Evolutionary conservation across 768 basidiomycete genomes (phyloP), one percentile per base, ranked within the genome.

Genomic region (Leccinum subgranulosum): DNA sequence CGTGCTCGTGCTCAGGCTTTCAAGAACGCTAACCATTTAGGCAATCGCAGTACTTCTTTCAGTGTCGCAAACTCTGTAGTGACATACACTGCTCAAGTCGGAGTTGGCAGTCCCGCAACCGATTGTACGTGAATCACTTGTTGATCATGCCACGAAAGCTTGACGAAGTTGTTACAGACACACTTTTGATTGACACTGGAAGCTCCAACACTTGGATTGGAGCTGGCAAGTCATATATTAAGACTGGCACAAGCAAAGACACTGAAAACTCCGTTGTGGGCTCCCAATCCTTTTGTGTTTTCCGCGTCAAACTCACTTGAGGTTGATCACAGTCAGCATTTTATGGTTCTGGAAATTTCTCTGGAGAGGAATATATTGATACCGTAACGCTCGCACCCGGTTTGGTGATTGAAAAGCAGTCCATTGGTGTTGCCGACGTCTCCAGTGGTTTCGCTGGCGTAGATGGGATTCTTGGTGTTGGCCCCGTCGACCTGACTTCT

Each of bases 401-500:
- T 4, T 34, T 58, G 51, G 48, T 55, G 12, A 51, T 62, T n/a
- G 8, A 29, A 19, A 29, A 54, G 0, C 78, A 79, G 63, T 68
- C 66, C n/a, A 73, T 79, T 17, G 58, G 76, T 14, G 73, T 71
- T 49, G 76, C 78, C 4, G 45, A 56, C 1, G 29, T 17, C 2
- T 14, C 53, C 6, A 47, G 4, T 28, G 6, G 54, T 69, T 21
- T 54, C 53, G 1, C 39, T 19, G 70, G 59, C 5, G 66, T 77
- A 19, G 75, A 78, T 54, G 78, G 78, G 9, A 74, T 77, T 51
- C 69, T 79, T 19, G 62, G 77, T 68, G 49, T 63, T 12, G 70
- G 75, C 15, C 77, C 77, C 17, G 52, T 46, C 6, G 70, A 65
- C 53, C 61, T 78, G 23, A 77, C 77, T 1, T 23, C 56, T 6